Evolutionary conservation across 352 stramenopile species (phyloP), one percentile per base, ranked within the genome.

Genomic region (Phytopythium chamaehyphon): DNA sequence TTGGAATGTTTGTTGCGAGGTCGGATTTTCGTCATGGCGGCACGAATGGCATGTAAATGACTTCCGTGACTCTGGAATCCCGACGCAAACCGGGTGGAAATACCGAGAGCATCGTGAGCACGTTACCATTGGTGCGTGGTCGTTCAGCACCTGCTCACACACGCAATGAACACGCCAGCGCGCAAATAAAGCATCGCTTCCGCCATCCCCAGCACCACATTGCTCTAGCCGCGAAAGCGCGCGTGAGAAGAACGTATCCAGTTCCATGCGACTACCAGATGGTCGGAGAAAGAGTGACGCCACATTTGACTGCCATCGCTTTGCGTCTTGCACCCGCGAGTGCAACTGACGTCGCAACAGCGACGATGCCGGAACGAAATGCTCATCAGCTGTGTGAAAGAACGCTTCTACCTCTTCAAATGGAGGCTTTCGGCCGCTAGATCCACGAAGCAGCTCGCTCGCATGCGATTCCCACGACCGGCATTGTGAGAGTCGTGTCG

Each of bases 51-150:
- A 53, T 10, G 31, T 44, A 36, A 53, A 53, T 6, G 19, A 11
- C 19, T 53, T 33, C 5, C 31, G 33, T 8, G 40, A 33, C 10
- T 19, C 24, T 16, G 44, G 16, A 18, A 26, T 24, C 6, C 57
- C 55, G 4, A 93, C 66, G 46, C 83, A 93, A 28, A 73, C 55
- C 2, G 57, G 65, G 54, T 93, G 83, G 47, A 85, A 90, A 47
- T 82, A 61, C 0, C 54, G 53, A 7, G 68, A 49, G 40, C 83
- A 93, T 4, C 59, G 59, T 22, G 65, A 57, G 49, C 83, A 93
- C 16, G 66, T 53, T 18, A 87, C 52, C 21, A 83, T 57, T 9
- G 64, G 66, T 4, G 75, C 62, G n/a, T 70, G 61, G 12, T 86
- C 73, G 39, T 54, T 79, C 33, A 85, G 54, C 18, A 88, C 65